A percentile compares a stretch with the other conserved stretches of the same genome.
These are phyloP conservation scores for Coniella vitis DNA, from an alignment of 2,329 filamentous ascomycete species.

Conservation along the genomic window DNA sequence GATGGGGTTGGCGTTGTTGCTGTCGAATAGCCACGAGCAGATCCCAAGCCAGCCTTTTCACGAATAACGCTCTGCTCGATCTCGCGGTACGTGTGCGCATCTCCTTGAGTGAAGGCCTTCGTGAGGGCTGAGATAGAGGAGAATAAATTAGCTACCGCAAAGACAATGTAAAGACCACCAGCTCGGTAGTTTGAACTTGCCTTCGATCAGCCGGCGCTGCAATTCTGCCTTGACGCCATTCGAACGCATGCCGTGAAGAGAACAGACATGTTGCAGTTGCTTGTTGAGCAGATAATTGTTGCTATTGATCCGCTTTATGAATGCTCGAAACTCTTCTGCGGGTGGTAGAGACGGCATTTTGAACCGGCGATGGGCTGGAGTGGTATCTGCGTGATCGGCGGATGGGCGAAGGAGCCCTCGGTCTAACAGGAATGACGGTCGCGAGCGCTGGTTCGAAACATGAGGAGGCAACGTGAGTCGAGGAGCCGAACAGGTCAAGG, in stretches of 20 bases:
- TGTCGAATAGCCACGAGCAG: not conserved
- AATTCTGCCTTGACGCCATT: conserved; percentile 81
- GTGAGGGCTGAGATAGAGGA: conserved; percentile 10
- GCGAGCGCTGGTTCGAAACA: too few relatives aligned
- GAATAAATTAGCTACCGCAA: conserved; percentile 7
- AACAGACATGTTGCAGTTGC: conserved; percentile 71
- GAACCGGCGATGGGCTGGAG: not conserved
- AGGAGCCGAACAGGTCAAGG: too few relatives aligned
- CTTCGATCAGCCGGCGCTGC: conserved; percentile 67
- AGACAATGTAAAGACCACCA: not conserved
- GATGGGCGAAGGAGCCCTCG: too few relatives aligned
- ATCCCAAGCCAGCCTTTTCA: conserved; percentile 4
- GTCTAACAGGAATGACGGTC: too few relatives aligned
- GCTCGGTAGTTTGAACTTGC: conserved; percentile 47
- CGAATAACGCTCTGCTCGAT: conserved; percentile 12
- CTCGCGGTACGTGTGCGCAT: conserved; percentile 3
- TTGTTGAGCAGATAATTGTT: conserved; percentile 43
- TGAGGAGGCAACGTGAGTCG: too few relatives aligned
- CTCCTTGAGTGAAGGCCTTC: conserved; percentile 6
- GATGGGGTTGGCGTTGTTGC: not conserved
- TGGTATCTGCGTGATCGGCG: not conserved
- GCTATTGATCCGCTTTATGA: conserved; percentile 32
- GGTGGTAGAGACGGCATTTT: conserved; percentile 20
- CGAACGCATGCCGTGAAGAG: conserved; percentile 65
- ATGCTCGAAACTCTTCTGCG: conserved; percentile 35